Evolutionary conservation across 306 rosid genomes (phyloP).

Genomic region (Dicorynia guianensis): DNA sequence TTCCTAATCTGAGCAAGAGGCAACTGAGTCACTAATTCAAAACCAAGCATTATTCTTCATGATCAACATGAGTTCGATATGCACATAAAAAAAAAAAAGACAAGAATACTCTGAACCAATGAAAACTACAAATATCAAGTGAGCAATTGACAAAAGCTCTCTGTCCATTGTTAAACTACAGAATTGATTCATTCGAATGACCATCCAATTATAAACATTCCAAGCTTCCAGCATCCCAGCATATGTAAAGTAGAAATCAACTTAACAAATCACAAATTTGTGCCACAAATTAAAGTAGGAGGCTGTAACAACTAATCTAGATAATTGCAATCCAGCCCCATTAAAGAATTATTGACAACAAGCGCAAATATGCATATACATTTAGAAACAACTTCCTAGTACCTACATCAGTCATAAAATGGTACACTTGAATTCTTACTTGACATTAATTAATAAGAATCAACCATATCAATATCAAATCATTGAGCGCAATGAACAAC

Average conservation of each 20-base stretch:
- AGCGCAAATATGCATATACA: too few species aligned
- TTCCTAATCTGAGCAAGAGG: too few species aligned
- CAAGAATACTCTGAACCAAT: neutral
- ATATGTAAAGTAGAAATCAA: neutral
- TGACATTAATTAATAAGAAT: neutral
- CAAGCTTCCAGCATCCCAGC: neutral
- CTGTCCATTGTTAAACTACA: too few species aligned
- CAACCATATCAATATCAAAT: neutral
- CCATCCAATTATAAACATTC: neutral
- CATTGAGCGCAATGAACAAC: neutral
- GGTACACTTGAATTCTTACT: neutral
- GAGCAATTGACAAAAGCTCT: neutral
- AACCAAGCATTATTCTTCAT: neutral
- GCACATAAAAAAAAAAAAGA: too few species aligned
- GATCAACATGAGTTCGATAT: neutral
- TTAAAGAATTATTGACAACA: too few species aligned
- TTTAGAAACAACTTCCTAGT: too few species aligned
- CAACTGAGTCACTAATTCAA: constrained; percentile 9
- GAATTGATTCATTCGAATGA: neutral
- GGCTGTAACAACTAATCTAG: too few species aligned
- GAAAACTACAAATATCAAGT: neutral
- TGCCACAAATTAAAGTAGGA: neutral
- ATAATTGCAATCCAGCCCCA: too few species aligned
- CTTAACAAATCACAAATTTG: neutral
- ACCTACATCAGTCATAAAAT: too few species aligned